phyloP scores from a whole-genome alignment of 2,329 filamentous ascomycete species.

The Neonectria coccinea region DNA sequence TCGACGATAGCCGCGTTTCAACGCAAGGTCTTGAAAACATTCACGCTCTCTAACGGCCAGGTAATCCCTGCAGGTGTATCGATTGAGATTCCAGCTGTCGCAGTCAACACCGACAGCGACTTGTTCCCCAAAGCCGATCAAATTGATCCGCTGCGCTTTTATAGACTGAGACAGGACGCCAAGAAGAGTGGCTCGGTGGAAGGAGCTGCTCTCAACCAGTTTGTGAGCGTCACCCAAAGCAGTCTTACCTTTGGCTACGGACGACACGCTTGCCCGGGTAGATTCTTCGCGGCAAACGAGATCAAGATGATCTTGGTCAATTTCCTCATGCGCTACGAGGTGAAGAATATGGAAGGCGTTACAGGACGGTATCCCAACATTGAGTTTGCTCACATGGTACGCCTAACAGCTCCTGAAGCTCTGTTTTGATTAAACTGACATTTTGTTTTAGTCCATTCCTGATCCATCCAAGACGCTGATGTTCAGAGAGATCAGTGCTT shows the following conservation, averaged over 20 bases:
- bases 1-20: conserved; percentile 55
- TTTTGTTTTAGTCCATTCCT: conserved; percentile 8
- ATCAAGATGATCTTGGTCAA: conserved; percentile 59
- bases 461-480: conserved; percentile 6
- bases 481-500: conserved; percentile 7
- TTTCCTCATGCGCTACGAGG: conserved; percentile 56
- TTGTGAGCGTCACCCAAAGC: conserved; percentile 54
- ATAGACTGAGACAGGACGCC: conserved; percentile 50
- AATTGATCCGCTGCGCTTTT: conserved; percentile 60
- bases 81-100: conserved; percentile 56
- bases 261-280: conserved; percentile 56
- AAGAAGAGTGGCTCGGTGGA: conserved; percentile 31
- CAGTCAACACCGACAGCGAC: conserved; percentile 52
- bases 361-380: conserved; percentile 29
- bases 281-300: conserved; percentile 60
- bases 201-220: conserved; percentile 50
- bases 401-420: background rate
- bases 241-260: conserved; percentile 54
- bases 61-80: conserved; percentile 58
- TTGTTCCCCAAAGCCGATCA: conserved; percentile 48
- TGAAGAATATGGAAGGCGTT: conserved; percentile 32
- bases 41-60: conserved; percentile 67
- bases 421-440: background rate
- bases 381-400: conserved; percentile 28
- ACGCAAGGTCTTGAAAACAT: conserved; percentile 62